Evolutionary conservation across 352 stramenopile species (phyloP).

Genomic region (Pythium myriotylum): DNA sequence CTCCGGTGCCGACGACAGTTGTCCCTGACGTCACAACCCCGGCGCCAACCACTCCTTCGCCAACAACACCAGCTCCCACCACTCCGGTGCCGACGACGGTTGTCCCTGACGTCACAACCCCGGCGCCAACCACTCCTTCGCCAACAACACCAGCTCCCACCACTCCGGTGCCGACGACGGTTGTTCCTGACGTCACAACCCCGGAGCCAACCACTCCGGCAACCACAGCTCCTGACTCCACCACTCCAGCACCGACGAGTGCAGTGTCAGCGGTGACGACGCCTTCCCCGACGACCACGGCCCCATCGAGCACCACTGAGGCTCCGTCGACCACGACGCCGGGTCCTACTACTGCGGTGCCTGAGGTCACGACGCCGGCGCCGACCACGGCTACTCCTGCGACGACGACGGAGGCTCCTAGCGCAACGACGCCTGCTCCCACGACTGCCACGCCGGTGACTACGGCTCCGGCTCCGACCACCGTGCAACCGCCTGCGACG

Average conservation of each 20-base stretch:
- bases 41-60: not conserved
- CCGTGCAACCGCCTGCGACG: not conserved
- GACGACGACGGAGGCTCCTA: no score
- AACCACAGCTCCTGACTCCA: no score
- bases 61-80: no score
- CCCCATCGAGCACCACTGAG: no score
- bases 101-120: not conserved
- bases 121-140: not conserved
- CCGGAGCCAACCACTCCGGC: not conserved
- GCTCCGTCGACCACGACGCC: no score
- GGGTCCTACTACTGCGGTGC: no score
- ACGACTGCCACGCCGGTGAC: no score
- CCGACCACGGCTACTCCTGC: no score
- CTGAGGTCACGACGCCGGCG: no score
- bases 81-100: not conserved
- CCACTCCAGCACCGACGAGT: not conserved
- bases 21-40: not conserved
- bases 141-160: not conserved
- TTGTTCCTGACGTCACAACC: not conserved
- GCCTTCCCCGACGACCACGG: no score
- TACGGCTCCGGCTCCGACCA: conserved; percentile 1
- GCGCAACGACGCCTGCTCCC: no score
- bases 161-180: not conserved
- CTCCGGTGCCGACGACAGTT: not conserved
- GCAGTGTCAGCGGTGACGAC: no score